phyloP scores from a whole-genome alignment of 2,329 filamentous ascomycete species.

The Trichoderma arundinaceum region DNA sequence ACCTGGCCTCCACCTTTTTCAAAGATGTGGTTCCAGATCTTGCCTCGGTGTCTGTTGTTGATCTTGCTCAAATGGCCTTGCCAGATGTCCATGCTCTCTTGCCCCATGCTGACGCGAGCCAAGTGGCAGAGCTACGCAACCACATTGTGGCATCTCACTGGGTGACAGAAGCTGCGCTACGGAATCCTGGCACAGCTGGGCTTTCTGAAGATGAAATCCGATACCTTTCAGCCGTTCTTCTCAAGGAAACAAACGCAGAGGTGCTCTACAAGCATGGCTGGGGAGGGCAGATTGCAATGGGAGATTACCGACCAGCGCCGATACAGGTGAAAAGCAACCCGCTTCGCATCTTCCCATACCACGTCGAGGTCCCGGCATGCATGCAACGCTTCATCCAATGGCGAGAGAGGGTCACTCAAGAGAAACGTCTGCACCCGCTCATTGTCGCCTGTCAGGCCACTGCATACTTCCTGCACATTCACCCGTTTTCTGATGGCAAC shows the following conservation, averaged over 20 bases:
- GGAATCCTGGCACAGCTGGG: no score
- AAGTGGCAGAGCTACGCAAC: neutral
- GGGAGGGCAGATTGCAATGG: neutral
- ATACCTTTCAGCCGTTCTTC: neutral
- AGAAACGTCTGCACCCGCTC: neutral
- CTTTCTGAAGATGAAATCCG: neutral
- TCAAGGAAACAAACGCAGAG: neutral
- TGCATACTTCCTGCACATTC: neutral
- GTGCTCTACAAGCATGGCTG: neutral
- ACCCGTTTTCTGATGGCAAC: neutral
- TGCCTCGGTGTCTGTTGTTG: neutral
- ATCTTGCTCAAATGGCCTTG: neutral
- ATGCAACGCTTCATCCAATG: neutral
- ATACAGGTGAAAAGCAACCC: neutral
- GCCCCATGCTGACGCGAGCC: neutral
- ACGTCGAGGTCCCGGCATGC: neutral
- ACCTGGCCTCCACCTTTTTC: neutral
- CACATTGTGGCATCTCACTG: neutral
- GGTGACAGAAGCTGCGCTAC: no score
- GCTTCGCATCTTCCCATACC: neutral
- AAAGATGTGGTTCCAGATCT: neutral
- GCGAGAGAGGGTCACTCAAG: neutral
- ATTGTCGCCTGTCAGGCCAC: neutral
- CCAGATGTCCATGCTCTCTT: neutral
- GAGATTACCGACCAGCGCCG: neutral